Evolutionary conservation across 1,284 basidiomycete species (phyloP).

Genomic region (Anthracocystis setariae): DNA sequence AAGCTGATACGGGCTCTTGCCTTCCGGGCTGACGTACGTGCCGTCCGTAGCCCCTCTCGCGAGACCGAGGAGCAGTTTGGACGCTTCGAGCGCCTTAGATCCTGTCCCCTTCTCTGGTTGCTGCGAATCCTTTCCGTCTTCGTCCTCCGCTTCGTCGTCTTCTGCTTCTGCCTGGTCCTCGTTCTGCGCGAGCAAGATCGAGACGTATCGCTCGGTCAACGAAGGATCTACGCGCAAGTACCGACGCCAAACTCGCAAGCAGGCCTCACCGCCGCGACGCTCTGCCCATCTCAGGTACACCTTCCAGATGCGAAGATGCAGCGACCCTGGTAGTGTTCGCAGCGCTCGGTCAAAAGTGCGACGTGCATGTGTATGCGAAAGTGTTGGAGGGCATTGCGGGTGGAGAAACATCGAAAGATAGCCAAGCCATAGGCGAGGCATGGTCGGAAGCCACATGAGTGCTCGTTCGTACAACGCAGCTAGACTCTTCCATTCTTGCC

Average conservation of each 20-base stretch:
- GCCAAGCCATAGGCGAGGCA: conserved; percentile 92
- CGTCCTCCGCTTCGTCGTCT: conserved; percentile 35
- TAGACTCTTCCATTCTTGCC: conserved; percentile 91
- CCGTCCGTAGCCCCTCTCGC: conserved; percentile 84
- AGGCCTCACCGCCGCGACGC: conserved; percentile 81
- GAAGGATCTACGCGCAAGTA: conserved; percentile 76
- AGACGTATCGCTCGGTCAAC: conserved; percentile 63
- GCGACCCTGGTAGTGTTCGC: conserved; percentile 88
- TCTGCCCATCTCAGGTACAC: conserved; percentile 96
- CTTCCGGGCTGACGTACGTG: conserved; percentile 86
- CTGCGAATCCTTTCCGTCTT: conserved; percentile 21
- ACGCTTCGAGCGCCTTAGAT: conserved; percentile 83
- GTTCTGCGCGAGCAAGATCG: conserved; percentile 53
- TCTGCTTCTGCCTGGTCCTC: conserved; percentile 45
- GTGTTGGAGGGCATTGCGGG: conserved; percentile 83
- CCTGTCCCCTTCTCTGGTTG: background rate
- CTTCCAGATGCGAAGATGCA: conserved; percentile 94
- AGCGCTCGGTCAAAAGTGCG: conserved; percentile 94
- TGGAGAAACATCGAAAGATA: conserved; percentile 92
- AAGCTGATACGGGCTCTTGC: conserved; percentile 94
- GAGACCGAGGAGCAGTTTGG: conserved; percentile 85
- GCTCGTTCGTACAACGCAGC: conserved; percentile 90
- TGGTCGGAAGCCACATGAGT: conserved; percentile 90
- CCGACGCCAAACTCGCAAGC: conserved; percentile 86
- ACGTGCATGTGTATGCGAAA: conserved; percentile 89